Evolutionary conservation across 805 yeast species (phyloP).

Genomic region (Debaryomyces maramus): DNA sequence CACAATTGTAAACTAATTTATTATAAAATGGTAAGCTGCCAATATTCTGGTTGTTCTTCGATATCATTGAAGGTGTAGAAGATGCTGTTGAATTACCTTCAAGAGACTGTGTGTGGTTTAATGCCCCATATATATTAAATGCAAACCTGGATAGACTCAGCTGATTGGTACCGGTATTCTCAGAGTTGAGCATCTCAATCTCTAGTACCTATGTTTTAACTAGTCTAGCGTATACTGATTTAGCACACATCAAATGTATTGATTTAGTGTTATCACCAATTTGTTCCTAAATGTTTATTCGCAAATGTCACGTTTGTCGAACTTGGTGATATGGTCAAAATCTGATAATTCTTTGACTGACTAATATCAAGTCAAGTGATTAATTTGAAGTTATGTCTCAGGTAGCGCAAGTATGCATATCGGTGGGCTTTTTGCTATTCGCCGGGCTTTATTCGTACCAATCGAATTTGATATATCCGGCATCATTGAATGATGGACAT

Average conservation of each 20-base stretch:
- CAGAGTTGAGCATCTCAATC: constrained; percentile 4
- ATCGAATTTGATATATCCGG: constrained; percentile 74
- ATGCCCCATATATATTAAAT: constrained; percentile 55
- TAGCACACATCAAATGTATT: too few species aligned
- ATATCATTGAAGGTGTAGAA: constrained; percentile 15
- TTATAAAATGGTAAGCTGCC: not conserved
- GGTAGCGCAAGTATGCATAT: constrained; percentile 41
- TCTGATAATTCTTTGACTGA: not conserved
- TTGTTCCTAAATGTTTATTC: not conserved
- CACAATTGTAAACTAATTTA: constrained; percentile 23
- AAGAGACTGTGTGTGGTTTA: constrained; percentile 13
- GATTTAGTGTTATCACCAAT: not conserved
- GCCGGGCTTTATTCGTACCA: constrained; percentile 63
- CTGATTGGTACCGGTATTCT: constrained; percentile 5
- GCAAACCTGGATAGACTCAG: constrained; percentile 52
- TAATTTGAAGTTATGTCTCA: constrained; percentile 21
- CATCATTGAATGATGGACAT: constrained; percentile 73
- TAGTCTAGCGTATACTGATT: too few species aligned
- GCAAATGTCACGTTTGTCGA: not conserved
- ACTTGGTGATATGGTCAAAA: constrained; percentile 1
- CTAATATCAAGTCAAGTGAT: too few species aligned
- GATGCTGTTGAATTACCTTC: constrained; percentile 11
- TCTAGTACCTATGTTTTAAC: not conserved
- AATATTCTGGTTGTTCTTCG: constrained; percentile 3
- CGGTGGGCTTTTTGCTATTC: constrained; percentile 46